phyloP scores from a whole-genome alignment of 179 eudicot species.

The Carnegiea gigantea region DNA sequence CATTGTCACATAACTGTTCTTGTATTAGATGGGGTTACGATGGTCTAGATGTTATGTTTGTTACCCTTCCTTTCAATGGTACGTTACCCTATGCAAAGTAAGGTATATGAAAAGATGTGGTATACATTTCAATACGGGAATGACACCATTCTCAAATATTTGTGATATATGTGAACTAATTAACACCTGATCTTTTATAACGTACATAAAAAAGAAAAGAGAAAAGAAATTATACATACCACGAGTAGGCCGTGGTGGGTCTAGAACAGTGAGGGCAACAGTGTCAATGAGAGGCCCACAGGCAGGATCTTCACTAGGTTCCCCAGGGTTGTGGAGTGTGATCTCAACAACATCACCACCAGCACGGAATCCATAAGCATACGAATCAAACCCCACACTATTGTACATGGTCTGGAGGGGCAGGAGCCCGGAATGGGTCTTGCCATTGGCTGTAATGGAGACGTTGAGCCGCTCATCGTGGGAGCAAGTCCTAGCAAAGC shows the following conservation, averaged over 20 bases:
- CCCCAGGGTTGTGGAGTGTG: constrained; percentile 43
- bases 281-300: constrained; percentile 67
- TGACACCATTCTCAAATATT: too few relatives aligned
- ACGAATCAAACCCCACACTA: constrained; percentile 58
- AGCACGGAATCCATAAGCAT: constrained; percentile 59
- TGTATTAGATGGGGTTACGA: too few relatives aligned
- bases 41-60: too few relatives aligned
- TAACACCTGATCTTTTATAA: too few relatives aligned
- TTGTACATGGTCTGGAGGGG: constrained; percentile 65
- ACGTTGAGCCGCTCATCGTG: constrained; percentile 42
- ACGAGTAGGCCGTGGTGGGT: constrained; percentile 24
- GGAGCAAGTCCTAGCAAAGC: constrained; percentile 41
- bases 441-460: constrained; percentile 39
- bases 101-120: too few relatives aligned
- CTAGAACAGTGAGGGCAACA: constrained; percentile 38
- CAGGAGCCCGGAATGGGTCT: constrained; percentile 39
- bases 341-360: constrained; percentile 39
- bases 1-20: too few relatives aligned
- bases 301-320: constrained; percentile 40
- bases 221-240: constrained; percentile 19
- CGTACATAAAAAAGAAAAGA: too few relatives aligned
- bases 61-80: too few relatives aligned
- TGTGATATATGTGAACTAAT: too few relatives aligned
- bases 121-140: too few relatives aligned
- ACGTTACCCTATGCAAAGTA: too few relatives aligned